Conservation (phyloP, 116 monocot species). For the Cymodocea nodosa region DNA sequence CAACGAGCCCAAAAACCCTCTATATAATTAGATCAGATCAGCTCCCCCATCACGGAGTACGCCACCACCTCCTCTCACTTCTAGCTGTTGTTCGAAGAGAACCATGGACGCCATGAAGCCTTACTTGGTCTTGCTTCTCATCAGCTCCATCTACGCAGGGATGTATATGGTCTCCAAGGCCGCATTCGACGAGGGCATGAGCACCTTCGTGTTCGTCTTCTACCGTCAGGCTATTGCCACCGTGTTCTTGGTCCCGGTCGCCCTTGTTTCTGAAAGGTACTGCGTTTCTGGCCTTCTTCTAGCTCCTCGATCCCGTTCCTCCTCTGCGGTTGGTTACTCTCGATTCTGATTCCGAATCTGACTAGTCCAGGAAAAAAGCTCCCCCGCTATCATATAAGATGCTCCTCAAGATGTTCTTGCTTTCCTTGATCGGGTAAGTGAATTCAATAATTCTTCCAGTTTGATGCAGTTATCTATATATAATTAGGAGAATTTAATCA, state of each 20-base stretch:
- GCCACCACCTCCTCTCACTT: too few species aligned
- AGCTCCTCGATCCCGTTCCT: background rate
- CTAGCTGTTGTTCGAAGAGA: too few species aligned
- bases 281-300: background rate
- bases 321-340: too few species aligned
- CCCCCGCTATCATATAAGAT: slow-evolving; percentile 19
- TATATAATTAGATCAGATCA: too few species aligned
- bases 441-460: background rate
- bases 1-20: too few species aligned
- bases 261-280: slow-evolving; percentile 35
- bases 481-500: too few species aligned
- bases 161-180: slow-evolving; percentile 45
- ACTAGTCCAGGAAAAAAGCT: slow-evolving; percentile 29
- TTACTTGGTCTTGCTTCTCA: slow-evolving; percentile 19
- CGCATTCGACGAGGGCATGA: slow-evolving; percentile 49
- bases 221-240: slow-evolving; percentile 47
- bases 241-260: slow-evolving; percentile 36
- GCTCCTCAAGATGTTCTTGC: slow-evolving; percentile 53
- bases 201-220: slow-evolving; percentile 46
- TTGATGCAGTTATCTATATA: background rate
- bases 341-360: too few species aligned
- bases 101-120: slow-evolving; percentile 24
- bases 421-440: slow-evolving; percentile 51
- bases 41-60: too few species aligned
- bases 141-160: slow-evolving; percentile 28